A percentile compares a stretch with the other conserved stretches of the same genome.
These are phyloP conservation scores for Psilocybe tampanensis DNA, from an alignment of 768 basidiomycete species.

Conservation along the genomic window DNA sequence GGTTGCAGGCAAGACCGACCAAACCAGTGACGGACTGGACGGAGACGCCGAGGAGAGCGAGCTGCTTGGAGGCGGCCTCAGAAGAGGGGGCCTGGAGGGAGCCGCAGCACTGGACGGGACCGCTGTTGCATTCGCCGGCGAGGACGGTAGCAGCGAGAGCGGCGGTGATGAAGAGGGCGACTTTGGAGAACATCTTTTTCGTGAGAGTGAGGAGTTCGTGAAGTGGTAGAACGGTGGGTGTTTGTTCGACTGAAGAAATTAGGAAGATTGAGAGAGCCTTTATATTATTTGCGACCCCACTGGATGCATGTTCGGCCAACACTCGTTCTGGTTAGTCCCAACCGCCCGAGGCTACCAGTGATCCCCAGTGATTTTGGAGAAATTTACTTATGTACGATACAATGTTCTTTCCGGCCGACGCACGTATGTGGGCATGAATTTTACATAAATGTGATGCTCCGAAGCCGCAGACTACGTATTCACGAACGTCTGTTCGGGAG, in stretches of 20 bases:
- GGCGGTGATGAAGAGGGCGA: constrained; percentile 13
- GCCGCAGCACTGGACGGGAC: constrained; percentile 13
- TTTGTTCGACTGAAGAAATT: constrained; percentile 8
- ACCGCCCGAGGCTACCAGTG: too few species aligned
- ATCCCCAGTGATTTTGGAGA: too few species aligned
- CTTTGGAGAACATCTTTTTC: constrained; percentile 17
- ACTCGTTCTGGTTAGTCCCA: too few species aligned
- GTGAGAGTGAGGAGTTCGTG: not conserved
- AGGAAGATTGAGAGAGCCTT: not conserved
- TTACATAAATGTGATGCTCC: too few species aligned
- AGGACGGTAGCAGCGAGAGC: constrained; percentile 5
- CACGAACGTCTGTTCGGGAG: too few species aligned
- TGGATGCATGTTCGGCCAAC: too few species aligned
- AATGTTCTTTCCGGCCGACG: too few species aligned
- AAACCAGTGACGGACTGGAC: constrained; percentile 2
- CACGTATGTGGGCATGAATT: too few species aligned
- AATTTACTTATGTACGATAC: too few species aligned
- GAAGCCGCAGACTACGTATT: too few species aligned
- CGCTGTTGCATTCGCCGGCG: constrained; percentile 12
- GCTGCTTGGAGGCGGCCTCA: not conserved
- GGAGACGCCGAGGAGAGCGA: constrained; percentile 5
- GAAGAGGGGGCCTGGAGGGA: not conserved
- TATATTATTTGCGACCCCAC: not conserved
- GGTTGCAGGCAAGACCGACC: constrained; percentile 12
- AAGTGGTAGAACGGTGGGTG: not conserved